A percentile compares a stretch with the other conserved stretches of the same genome.
These are phyloP conservation scores for Parathielavia hyrcaniae DNA, from an alignment of 495 filamentous ascomycete species.

Conservation along the genomic window DNA sequence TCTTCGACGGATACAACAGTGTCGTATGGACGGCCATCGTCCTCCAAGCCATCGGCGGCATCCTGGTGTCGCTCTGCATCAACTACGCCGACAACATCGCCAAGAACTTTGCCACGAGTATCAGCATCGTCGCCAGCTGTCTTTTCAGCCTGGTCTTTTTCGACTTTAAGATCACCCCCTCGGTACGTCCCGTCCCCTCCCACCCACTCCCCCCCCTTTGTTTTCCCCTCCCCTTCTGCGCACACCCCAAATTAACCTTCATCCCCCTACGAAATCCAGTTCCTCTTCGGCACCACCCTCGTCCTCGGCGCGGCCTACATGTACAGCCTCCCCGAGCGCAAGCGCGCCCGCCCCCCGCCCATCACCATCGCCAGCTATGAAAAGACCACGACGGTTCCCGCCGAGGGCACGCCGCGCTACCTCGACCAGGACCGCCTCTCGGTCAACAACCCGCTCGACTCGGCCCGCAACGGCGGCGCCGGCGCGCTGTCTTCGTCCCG, in stretches of 20 bases:
- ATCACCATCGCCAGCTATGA: slow-evolving; percentile 72
- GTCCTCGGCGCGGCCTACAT: slow-evolving; percentile 79
- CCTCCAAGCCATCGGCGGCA: slow-evolving; percentile 76
- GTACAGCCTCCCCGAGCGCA: slow-evolving; percentile 58
- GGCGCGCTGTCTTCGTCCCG: slow-evolving; percentile 55
- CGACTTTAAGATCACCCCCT: slow-evolving; percentile 61
- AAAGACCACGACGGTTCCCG: slow-evolving; percentile 62
- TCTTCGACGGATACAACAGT: slow-evolving; percentile 90
- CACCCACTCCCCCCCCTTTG: neutral
- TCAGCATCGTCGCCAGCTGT: slow-evolving; percentile 79
- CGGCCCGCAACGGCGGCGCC: slow-evolving; percentile 50
- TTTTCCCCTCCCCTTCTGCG: neutral
- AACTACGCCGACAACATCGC: slow-evolving; percentile 83
- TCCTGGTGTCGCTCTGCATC: slow-evolving; percentile 76
- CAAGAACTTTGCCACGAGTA: slow-evolving; percentile 86
- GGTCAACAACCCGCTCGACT: slow-evolving; percentile 37
- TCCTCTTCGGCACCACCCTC: slow-evolving; percentile 66
- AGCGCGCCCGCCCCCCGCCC: slow-evolving; percentile 58
- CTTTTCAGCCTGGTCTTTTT: slow-evolving; percentile 81
- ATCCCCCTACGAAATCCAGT: slow-evolving; percentile 46
- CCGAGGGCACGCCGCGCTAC: slow-evolving; percentile 40
- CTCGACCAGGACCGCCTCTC: slow-evolving; percentile 31
- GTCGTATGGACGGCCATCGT: slow-evolving; percentile 81
- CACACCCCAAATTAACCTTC: slow-evolving; percentile 12
- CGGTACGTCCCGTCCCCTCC: slow-evolving; percentile 48